Conservation (phyloP, 441 rosid species). For the Biscutella laevigata region DNA sequence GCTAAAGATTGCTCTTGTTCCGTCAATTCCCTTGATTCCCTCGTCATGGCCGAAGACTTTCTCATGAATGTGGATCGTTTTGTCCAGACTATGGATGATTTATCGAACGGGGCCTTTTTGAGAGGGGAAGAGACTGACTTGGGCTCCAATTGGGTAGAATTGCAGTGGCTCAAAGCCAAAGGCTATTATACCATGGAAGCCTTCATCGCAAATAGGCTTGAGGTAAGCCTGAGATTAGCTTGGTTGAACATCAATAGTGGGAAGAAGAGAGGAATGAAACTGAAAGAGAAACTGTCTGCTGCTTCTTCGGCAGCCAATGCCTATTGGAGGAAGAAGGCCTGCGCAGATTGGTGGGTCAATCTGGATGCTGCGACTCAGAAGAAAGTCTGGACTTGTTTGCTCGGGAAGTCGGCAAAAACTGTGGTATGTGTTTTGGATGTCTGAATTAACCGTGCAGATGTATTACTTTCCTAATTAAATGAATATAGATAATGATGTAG, state of each 20-base stretch:
- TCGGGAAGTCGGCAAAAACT: slow-evolving; percentile 69
- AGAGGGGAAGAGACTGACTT: slow-evolving; percentile 70
- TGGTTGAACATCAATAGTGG: slow-evolving; percentile 66
- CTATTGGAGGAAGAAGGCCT: slow-evolving; percentile 90
- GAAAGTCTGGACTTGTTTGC: slow-evolving; percentile 34
- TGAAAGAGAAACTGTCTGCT: slow-evolving; percentile 64
- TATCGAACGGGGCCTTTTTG: slow-evolving; percentile 64
- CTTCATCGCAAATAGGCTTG: slow-evolving; percentile 75
- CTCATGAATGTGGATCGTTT: slow-evolving; percentile 56
- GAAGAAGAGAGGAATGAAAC: slow-evolving; percentile 67
- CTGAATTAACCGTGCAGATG: neutral
- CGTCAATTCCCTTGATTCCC: slow-evolving; percentile 46
- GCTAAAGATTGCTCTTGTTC: slow-evolving; percentile 48
- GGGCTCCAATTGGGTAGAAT: slow-evolving; percentile 78
- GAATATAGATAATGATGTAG: neutral
- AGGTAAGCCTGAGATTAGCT: slow-evolving; percentile 80
- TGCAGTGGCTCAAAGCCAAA: slow-evolving; percentile 76
- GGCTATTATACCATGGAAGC: slow-evolving; percentile 88
- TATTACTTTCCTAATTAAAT: neutral
- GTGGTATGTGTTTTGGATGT: slow-evolving; percentile 44
- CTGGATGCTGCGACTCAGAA: slow-evolving; percentile 44
- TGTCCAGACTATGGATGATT: slow-evolving; percentile 58
- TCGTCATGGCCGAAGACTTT: slow-evolving; percentile 53
- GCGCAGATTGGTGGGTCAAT: slow-evolving; percentile 80
- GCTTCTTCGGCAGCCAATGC: slow-evolving; percentile 58